Conservation (phyloP, 495 filamentous ascomycete genomes). For the Acidomyces sp. region DNA sequence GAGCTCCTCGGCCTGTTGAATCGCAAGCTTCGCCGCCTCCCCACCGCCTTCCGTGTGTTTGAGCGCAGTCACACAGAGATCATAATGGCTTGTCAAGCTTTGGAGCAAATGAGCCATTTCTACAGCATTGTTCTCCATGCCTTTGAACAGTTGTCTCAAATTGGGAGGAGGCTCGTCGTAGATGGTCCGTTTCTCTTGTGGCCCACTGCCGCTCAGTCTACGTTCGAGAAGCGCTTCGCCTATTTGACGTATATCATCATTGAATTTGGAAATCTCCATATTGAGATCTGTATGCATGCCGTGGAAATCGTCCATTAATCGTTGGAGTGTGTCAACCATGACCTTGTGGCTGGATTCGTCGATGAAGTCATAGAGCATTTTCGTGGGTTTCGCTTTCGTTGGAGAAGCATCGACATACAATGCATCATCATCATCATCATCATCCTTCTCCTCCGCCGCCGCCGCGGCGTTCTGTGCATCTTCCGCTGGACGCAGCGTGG, state of each 20-base stretch:
- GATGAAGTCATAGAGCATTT: constrained; percentile 77
- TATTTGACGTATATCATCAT: constrained; percentile 19
- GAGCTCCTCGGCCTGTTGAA: constrained; percentile 25
- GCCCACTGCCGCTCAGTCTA: neutral
- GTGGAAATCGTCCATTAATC: constrained; percentile 42
- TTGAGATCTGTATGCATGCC: constrained; percentile 20
- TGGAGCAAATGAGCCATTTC: constrained; percentile 73
- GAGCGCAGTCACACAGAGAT: constrained; percentile 84
- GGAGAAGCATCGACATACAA: neutral
- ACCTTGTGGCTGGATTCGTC: constrained; percentile 66
- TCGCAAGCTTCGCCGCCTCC: constrained; percentile 52
- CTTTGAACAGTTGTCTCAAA: constrained; percentile 54
- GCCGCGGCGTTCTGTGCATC: constrained; percentile 28
- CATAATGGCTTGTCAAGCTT: constrained; percentile 80
- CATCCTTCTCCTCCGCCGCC: neutral
- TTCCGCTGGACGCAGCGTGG: no score
- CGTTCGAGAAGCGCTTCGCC: constrained; percentile 4
- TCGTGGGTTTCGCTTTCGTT: constrained; percentile 43
- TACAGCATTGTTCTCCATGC: constrained; percentile 63
- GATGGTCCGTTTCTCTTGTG: constrained; percentile 6
- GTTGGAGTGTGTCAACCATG: constrained; percentile 51
- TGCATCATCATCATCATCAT: neutral
- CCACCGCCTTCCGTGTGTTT: constrained; percentile 84
- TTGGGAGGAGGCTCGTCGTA: constrained; percentile 29
- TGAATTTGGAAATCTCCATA: constrained; percentile 18